Percentiles rank a stretch among this genome's conserved stretches.
Conservation (phyloP, 2,329 filamentous ascomycete genomes). For the Emmonsia crescens region DNA sequence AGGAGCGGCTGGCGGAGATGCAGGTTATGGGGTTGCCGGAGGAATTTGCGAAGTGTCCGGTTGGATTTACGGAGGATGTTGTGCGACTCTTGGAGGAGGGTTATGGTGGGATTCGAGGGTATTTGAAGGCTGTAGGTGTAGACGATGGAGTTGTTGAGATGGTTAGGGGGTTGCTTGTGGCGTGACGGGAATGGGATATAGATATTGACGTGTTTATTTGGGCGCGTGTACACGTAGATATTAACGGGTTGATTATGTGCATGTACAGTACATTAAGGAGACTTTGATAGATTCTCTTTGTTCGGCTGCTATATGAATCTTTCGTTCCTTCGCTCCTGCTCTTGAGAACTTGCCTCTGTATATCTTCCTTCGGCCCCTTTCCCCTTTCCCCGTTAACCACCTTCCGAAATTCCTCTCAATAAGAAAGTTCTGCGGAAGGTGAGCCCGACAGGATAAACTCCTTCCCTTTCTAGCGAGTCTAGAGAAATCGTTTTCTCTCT, state of each 20-base stretch:
- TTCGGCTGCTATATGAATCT: too few relatives aligned
- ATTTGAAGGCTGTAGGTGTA: slow-evolving; percentile 56
- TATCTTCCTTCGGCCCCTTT: too few relatives aligned
- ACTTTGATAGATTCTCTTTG: too few relatives aligned
- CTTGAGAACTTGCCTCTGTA: too few relatives aligned
- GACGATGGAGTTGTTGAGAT: slow-evolving; percentile 32
- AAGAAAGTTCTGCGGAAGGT: too few relatives aligned
- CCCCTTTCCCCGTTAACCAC: too few relatives aligned
- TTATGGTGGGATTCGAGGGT: slow-evolving; percentile 57
- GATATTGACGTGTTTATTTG: background rate
- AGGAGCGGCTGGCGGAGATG: slow-evolving; percentile 57
- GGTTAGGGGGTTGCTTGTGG: slow-evolving; percentile 21
- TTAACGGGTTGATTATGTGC: background rate
- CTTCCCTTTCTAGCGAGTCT: too few relatives aligned
- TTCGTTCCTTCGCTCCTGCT: too few relatives aligned
- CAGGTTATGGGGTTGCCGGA: slow-evolving; percentile 57
- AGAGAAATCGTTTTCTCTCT: too few relatives aligned
- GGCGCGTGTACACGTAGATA: background rate
- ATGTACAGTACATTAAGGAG: too few relatives aligned
- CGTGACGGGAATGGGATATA: slow-evolving; percentile 8
- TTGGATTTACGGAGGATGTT: slow-evolving; percentile 52
- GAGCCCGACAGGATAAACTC: too few relatives aligned
- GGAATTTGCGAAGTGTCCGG: slow-evolving; percentile 59
- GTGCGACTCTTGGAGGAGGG: slow-evolving; percentile 45
- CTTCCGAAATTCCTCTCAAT: too few relatives aligned